Evolutionary conservation across 768 basidiomycete genomes (phyloP).

Genomic region (Pluteus cervinus): DNA sequence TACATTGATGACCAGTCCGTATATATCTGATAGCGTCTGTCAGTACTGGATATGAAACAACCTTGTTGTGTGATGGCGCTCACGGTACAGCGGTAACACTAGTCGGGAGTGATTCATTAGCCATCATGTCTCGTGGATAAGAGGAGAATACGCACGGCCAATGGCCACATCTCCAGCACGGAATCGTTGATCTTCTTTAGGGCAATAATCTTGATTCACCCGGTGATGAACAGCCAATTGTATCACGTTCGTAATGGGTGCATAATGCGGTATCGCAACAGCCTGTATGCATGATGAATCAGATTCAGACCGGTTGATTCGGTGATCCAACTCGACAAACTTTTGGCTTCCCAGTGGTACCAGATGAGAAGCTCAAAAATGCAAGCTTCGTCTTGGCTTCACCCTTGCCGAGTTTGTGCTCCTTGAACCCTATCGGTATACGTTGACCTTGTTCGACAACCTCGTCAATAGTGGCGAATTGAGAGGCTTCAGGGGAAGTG

Average conservation of each 20-base stretch:
- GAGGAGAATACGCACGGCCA: slow-evolving; percentile 36
- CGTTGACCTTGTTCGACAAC: slow-evolving; percentile 45
- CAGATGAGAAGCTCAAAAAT: slow-evolving; percentile 66
- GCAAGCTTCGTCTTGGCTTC: slow-evolving; percentile 69
- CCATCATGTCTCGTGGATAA: background rate
- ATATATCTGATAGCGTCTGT: slow-evolving; percentile 40
- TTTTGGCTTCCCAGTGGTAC: slow-evolving; percentile 73
- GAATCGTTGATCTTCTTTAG: slow-evolving; percentile 44
- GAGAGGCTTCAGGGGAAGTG: slow-evolving; percentile 1
- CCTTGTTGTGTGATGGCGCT: slow-evolving; percentile 14
- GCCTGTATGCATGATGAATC: slow-evolving; percentile 27
- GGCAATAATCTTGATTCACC: slow-evolving; percentile 37
- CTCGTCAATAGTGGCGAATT: slow-evolving; percentile 33
- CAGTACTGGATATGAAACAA: background rate
- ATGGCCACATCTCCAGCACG: slow-evolving; percentile 55
- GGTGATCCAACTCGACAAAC: slow-evolving; percentile 18
- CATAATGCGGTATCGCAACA: slow-evolving; percentile 55
- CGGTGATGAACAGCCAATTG: slow-evolving; percentile 51
- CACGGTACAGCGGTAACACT: slow-evolving; percentile 63
- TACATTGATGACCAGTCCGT: slow-evolving; percentile 58
- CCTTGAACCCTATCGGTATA: slow-evolving; percentile 32
- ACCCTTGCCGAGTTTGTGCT: slow-evolving; percentile 44
- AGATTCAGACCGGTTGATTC: background rate
- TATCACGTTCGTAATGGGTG: slow-evolving; percentile 56
- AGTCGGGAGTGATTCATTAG: slow-evolving; percentile 1